These are phyloP conservation scores for Aspergillus vadensis DNA, from an alignment of 2,329 filamentous ascomycete species.

Conservation along the genomic window DNA sequence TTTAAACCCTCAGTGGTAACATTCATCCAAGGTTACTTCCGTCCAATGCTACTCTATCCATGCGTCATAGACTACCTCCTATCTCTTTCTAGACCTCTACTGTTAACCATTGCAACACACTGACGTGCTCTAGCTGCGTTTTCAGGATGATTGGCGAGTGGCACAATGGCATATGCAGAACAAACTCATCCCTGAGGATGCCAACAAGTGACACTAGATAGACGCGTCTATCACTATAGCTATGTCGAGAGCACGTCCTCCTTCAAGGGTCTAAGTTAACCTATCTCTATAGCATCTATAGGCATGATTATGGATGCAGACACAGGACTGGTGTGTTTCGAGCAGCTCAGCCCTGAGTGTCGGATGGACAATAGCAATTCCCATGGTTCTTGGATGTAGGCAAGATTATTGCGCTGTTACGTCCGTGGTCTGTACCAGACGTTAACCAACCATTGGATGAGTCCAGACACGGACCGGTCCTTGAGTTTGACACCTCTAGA, in stretches of 20 bases:
- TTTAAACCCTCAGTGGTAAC: neutral
- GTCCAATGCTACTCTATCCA: conserved; percentile 20
- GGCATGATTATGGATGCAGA: neutral
- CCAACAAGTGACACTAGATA: neutral
- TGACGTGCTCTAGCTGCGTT: conserved; percentile 9
- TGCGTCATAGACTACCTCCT: conserved; percentile 22
- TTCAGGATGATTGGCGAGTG: neutral
- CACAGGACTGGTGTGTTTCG: neutral
- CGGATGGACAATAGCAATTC: neutral
- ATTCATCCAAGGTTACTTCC: conserved; percentile 16
- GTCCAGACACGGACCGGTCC: conserved; percentile 7
- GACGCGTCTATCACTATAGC: neutral
- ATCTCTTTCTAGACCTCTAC: neutral
- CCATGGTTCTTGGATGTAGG: neutral
- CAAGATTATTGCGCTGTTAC: conserved; percentile 18
- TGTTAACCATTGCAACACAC: conserved; percentile 11
- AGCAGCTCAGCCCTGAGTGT: neutral
- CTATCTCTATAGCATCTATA: neutral
- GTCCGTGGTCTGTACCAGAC: conserved; percentile 1
- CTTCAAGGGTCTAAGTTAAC: neutral
- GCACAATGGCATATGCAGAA: too few species aligned
- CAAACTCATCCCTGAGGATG: neutral
- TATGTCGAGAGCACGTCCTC: neutral
- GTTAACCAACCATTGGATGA: conserved; percentile 4
- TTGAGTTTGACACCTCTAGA: conserved; percentile 6